Conservation (phyloP, 305 asterid species). For the Fraxinus velutina region DNA sequence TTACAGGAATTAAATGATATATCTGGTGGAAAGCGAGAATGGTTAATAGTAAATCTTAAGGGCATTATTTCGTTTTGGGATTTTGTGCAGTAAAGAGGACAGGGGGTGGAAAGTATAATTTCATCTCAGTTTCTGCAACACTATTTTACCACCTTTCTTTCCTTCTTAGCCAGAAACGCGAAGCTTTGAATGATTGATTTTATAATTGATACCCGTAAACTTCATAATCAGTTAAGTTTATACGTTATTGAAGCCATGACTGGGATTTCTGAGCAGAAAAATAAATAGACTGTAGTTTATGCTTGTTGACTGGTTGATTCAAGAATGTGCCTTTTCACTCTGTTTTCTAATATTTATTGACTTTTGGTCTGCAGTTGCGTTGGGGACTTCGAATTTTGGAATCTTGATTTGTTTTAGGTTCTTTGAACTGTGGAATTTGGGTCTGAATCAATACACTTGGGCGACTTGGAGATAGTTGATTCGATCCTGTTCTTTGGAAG, state of each 20-base stretch:
- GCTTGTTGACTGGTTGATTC: background rate
- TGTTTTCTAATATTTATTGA: background rate
- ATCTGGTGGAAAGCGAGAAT: background rate
- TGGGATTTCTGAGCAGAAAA: background rate
- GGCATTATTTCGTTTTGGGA: conserved; percentile 19
- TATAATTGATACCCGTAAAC: background rate
- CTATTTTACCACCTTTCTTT: background rate
- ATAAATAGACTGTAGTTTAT: conserved; percentile 1
- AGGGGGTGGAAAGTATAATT: conserved; percentile 21
- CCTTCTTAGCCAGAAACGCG: conserved; percentile 8
- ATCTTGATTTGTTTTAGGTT: background rate
- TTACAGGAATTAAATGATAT: background rate
- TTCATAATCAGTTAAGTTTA: background rate
- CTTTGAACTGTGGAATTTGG: background rate
- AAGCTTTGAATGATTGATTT: conserved; percentile 19
- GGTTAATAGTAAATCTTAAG: background rate
- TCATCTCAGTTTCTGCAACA: conserved; percentile 18
- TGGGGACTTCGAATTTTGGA: background rate
- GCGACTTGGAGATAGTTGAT: conserved; percentile 7
- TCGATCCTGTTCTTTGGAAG: conserved; percentile 14
- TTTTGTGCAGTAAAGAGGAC: conserved; percentile 19
- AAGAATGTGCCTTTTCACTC: background rate
- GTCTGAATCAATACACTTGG: conserved; percentile 1
- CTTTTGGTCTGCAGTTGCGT: background rate
- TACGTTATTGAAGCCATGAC: background rate